Evolutionary conservation across 768 basidiomycete species (phyloP).

Genomic region (Tylopilus subfusipes): DNA sequence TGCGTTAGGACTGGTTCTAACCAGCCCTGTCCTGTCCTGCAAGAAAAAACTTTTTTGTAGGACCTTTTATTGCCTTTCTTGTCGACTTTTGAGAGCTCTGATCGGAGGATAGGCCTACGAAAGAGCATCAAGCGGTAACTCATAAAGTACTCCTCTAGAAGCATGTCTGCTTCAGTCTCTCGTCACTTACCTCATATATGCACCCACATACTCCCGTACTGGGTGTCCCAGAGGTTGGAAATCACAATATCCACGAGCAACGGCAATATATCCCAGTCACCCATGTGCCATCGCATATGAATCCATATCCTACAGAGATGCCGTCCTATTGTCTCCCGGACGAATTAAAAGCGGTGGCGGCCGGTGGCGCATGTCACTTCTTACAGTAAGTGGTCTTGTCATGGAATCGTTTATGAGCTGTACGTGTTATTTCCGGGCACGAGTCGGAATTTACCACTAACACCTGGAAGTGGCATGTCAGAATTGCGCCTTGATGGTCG

Average conservation of each 20-base stretch:
- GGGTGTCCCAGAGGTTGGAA: no score
- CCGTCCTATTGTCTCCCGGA: background rate
- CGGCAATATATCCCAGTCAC: background rate
- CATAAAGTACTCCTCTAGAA: no score
- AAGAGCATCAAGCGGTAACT: no score
- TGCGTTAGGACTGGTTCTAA: no score
- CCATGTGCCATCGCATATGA: background rate
- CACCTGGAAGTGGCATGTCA: background rate
- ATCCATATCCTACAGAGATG: no score
- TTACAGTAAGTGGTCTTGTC: background rate
- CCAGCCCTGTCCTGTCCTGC: no score
- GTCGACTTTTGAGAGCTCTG: no score
- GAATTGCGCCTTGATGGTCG: background rate
- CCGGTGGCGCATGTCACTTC: background rate
- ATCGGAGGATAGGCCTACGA: no score
- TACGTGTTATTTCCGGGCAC: background rate
- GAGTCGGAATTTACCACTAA: background rate
- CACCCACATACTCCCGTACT: background rate
- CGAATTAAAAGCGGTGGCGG: background rate
- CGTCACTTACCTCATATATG: background rate
- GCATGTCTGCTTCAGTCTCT: no score
- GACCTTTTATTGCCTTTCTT: no score
- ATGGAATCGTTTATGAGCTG: background rate
- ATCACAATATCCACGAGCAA: background rate
- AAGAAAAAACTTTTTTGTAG: no score